phyloP scores from a whole-genome alignment of 2,329 filamentous ascomycete species.

The Diplodia intermedia region DNA sequence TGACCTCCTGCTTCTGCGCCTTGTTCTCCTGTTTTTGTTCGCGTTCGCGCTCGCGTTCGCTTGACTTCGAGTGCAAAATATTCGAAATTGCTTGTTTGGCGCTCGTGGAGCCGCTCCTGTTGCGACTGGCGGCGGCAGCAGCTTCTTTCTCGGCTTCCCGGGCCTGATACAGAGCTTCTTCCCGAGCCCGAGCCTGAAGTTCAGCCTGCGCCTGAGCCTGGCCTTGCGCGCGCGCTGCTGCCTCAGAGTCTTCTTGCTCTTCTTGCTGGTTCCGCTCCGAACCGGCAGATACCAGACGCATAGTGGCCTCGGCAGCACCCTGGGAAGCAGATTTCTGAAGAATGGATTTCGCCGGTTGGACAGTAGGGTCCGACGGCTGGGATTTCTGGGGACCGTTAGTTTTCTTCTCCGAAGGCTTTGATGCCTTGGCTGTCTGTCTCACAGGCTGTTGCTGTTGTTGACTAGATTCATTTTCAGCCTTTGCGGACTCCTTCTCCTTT shows the following conservation, averaged over 20 bases:
- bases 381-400: constrained; percentile 29
- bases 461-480: constrained; percentile 40
- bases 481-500: constrained; percentile 33
- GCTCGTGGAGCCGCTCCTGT: constrained; percentile 27
- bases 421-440: constrained; percentile 45
- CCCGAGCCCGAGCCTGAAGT: constrained; percentile 12
- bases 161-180: constrained; percentile 10
- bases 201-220: constrained; percentile 19
- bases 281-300: constrained; percentile 26
- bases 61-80: constrained; percentile 24
- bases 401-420: constrained; percentile 19
- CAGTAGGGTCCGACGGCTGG: constrained; percentile 16
- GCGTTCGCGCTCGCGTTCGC: constrained; percentile 21
- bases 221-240: constrained; percentile 4
- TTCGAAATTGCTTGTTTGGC: constrained; percentile 32
- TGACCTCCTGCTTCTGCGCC: constrained; percentile 24
- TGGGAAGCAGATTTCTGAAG: constrained; percentile 38
- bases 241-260: not conserved
- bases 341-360: constrained; percentile 22
- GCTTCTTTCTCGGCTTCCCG: constrained; percentile 12
- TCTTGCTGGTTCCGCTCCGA: constrained; percentile 6
- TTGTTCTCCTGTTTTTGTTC: constrained; percentile 25
- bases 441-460: constrained; percentile 37
- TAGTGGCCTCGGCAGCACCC: constrained; percentile 40
- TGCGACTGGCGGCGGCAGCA: not conserved